Percentiles rank a stretch among this genome's conserved stretches.
These are phyloP conservation scores for Kwoniella dejecticola DNA, from an alignment of 768 basidiomycete species.

Conservation along the genomic window DNA sequence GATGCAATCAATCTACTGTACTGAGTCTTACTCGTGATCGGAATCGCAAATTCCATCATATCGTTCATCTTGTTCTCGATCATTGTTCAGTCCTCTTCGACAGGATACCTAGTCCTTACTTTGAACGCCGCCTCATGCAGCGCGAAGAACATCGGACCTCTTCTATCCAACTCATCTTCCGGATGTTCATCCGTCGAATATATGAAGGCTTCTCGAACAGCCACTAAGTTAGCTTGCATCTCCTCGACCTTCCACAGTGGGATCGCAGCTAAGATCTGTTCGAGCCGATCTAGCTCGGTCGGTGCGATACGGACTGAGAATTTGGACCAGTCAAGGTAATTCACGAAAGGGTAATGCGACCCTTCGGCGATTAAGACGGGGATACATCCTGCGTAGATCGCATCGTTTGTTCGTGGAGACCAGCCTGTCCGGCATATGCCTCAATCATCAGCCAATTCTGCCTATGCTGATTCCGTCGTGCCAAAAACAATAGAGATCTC, in stretches of 20 bases:
- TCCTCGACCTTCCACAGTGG: conserved; percentile 49
- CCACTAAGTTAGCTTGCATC: conserved; percentile 56
- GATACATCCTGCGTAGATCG: conserved; percentile 59
- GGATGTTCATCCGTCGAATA: conserved; percentile 53
- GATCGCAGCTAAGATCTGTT: conserved; percentile 55
- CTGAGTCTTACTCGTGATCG: too few relatives aligned
- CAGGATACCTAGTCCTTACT: conserved; percentile 52
- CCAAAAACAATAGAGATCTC: background rate
- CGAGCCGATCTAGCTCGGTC: conserved; percentile 55
- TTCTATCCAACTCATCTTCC: conserved; percentile 51
- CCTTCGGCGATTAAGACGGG: conserved; percentile 58
- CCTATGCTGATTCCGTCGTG: too few relatives aligned
- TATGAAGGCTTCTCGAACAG: conserved; percentile 57
- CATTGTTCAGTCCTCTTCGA: conserved; percentile 8
- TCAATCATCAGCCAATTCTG: too few relatives aligned
- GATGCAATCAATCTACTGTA: too few relatives aligned
- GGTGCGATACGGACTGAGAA: conserved; percentile 56
- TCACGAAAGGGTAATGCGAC: conserved; percentile 56
- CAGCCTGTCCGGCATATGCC: conserved; percentile 39
- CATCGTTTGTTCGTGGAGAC: conserved; percentile 57
- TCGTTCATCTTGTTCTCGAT: too few relatives aligned
- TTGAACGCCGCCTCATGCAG: conserved; percentile 56
- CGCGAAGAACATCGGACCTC: conserved; percentile 57
- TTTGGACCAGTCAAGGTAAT: conserved; percentile 57
- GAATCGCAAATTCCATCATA: background rate